Evolutionary conservation across 192 early-diverging fungal genomes (phyloP), one percentile per base, ranked within the genome.

Genomic region (Backusella australiensis): DNA sequence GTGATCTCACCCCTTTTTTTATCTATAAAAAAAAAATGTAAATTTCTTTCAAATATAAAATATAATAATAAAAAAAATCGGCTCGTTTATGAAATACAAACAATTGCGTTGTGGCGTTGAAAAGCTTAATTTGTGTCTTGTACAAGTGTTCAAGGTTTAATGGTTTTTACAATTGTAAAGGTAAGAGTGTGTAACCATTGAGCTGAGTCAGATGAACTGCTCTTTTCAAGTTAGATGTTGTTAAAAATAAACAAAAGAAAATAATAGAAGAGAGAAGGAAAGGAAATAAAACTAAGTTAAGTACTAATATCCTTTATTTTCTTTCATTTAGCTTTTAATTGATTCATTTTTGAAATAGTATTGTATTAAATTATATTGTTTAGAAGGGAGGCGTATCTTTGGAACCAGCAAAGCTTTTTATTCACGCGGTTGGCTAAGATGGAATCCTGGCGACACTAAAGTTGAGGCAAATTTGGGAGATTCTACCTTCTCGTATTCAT

Each of bases 1-100:
- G 3, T 63, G 56, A 63, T 14, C 12, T 29, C 56, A 12, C 56
- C 56, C 56, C 23, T 63, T 59, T 53, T 63, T 63, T 63, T 63
- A 63, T 63, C 12, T 63, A 63, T 63, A 29, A 29, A 63, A 63
- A 63, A 59, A 63, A 63, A 63, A 63, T 63, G 56, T 63, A 63
- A 29, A 63, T 63, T 63, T 29, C 56, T 56, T 56, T 56, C 53
- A 39, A 39, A 39, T 32, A 32, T 44, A 53, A 63, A 29, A 63
- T 29, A 32, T 63, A 63, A 63, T 63, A 63, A 56, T 8, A 63
- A 63, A 26, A 59, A 23, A 63, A 19, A 49, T 21, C 1, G 26
- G 29, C 23, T 12, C 23, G 4, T 63, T 53, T 6, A 52, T 6
- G 19, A 52, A 21, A 21, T 53, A 53, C 32, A n/a, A 53, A 53